phyloP scores from a whole-genome alignment of 345 rosid genomes.

The Euphorbia peplus region DNA sequence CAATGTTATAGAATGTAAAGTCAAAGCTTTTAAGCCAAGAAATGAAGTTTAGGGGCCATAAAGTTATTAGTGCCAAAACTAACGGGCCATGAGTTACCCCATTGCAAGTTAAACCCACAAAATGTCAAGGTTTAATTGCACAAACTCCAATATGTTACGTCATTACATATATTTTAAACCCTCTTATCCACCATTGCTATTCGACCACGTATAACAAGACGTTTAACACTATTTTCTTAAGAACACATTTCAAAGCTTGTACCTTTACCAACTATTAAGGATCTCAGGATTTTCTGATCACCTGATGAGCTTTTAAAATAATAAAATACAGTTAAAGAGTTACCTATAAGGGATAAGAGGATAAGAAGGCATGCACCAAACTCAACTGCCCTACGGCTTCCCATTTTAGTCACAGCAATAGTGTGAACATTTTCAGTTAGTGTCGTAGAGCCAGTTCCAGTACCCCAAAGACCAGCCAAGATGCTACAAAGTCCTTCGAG shows the following conservation, averaged over 20 bases:
- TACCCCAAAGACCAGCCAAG: slow-evolving; percentile 99
- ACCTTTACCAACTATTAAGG: background rate
- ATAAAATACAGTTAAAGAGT: slow-evolving; percentile 21
- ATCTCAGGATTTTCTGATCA: background rate
- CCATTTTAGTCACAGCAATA: slow-evolving; percentile 96
- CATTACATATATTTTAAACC: no score
- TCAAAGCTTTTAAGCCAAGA: no score
- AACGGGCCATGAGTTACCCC: no score
- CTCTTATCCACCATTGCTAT: background rate
- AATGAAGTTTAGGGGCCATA: no score
- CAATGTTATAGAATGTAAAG: no score
- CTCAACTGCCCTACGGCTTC: slow-evolving; percentile 93
- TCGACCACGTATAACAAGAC: background rate
- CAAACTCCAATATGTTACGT: no score
- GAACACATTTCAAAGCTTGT: background rate
- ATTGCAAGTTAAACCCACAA: no score
- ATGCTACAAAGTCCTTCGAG: slow-evolving; percentile 87
- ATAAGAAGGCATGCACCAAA: slow-evolving; percentile 75
- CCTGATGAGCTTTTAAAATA: background rate
- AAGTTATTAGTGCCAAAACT: no score
- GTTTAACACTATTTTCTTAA: background rate
- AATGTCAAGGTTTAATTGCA: no score
- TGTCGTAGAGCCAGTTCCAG: slow-evolving; percentile 92
- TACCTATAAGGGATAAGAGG: slow-evolving; percentile 82
- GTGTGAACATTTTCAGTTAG: slow-evolving; percentile 98